These are phyloP conservation scores for Penicillium sp. DNA, from an alignment of 2,329 filamentous ascomycete species.

Conservation along the genomic window DNA sequence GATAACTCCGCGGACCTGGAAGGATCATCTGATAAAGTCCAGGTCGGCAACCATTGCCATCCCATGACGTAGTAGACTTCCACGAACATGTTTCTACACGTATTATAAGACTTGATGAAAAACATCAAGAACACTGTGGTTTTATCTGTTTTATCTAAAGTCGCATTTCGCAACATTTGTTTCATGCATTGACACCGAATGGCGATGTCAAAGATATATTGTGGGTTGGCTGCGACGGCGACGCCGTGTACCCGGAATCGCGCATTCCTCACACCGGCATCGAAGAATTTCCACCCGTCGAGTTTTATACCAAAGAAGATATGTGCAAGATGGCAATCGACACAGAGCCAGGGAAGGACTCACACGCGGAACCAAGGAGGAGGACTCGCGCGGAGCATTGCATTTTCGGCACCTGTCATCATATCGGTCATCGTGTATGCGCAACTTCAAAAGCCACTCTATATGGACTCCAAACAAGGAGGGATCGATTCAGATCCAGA, in stretches of 20 bases:
- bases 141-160: neutral
- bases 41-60: neutral
- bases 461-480: neutral
- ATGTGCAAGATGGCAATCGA: neutral
- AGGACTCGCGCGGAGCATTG: neutral
- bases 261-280: neutral
- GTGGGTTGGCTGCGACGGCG: neutral
- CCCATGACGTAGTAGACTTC: neutral
- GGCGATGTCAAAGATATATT: neutral
- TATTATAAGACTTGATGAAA: neutral
- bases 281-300: neutral
- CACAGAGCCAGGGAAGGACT: neutral
- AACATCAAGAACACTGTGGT: neutral
- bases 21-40: slow-evolving; percentile 3
- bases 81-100: neutral
- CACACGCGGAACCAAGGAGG: neutral
- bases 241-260: neutral
- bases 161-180: neutral
- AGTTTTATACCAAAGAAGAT: neutral
- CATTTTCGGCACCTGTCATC: neutral
- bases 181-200: neutral
- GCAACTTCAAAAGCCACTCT: neutral
- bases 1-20: neutral
- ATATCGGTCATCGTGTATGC: neutral
- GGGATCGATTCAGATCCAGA: neutral